Evolutionary conservation across 371 early-diverging fungal genomes (phyloP).

Genomic region (Blakeslea trispora): DNA sequence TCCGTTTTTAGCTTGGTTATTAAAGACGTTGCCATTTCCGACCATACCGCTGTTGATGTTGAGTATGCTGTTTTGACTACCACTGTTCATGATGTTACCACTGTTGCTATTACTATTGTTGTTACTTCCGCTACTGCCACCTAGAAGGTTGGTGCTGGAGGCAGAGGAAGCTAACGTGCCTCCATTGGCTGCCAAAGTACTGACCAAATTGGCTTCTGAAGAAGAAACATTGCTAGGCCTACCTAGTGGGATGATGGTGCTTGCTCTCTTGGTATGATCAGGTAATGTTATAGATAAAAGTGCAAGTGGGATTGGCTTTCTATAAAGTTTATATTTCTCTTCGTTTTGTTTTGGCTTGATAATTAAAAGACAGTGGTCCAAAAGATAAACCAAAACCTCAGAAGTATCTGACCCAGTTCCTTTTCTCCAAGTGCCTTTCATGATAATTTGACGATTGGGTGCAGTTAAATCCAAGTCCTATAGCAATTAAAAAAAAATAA

Average conservation of each 20-base stretch:
- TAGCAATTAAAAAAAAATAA: slow-evolving; percentile 23
- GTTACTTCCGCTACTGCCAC: not conserved
- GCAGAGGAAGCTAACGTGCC: not conserved
- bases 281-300: slow-evolving; percentile 66
- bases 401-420: slow-evolving; percentile 67
- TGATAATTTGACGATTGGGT: slow-evolving; percentile 69
- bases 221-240: slow-evolving; percentile 26
- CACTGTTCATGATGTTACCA: slow-evolving; percentile 4
- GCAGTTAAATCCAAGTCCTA: slow-evolving; percentile 56
- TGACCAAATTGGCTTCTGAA: slow-evolving; percentile 5
- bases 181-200: not conserved
- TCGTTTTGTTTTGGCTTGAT: slow-evolving; percentile 58
- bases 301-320: slow-evolving; percentile 76
- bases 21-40: not conserved
- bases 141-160: not conserved
- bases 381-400: slow-evolving; percentile 75
- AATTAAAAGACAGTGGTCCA: slow-evolving; percentile 86
- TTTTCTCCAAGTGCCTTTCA: slow-evolving; percentile 76
- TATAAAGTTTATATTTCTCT: slow-evolving; percentile 45
- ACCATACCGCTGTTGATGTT: no score
- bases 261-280: slow-evolving; percentile 50
- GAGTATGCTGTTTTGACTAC: not conserved
- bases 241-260: slow-evolving; percentile 42
- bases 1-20: slow-evolving; percentile 36
- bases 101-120: not conserved